Percentiles rank a stretch among this genome's conserved stretches.
Conservation (phyloP, 2,329 filamentous ascomycete species). For the Ploettnerulaceae sp. region DNA sequence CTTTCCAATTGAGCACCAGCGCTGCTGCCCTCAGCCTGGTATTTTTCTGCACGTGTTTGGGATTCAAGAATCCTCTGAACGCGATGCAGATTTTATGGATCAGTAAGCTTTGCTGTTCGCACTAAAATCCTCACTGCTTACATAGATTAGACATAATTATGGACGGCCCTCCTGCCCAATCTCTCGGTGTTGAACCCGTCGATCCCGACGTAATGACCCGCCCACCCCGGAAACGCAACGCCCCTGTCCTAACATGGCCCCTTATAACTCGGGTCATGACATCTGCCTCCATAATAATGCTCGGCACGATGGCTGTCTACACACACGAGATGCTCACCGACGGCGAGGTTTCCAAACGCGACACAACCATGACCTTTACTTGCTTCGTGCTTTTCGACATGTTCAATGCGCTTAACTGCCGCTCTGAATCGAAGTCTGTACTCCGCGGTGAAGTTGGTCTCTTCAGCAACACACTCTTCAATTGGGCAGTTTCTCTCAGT, state of each 20-base stretch:
- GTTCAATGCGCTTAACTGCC: slow-evolving; percentile 95
- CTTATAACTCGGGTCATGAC: slow-evolving; percentile 82
- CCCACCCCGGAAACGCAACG: slow-evolving; percentile 79
- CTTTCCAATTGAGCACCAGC: slow-evolving; percentile 95
- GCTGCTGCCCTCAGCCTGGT: slow-evolving; percentile 89
- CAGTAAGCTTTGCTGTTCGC: slow-evolving; percentile 56
- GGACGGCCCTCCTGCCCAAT: slow-evolving; percentile 97
- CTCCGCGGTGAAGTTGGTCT: slow-evolving; percentile 79
- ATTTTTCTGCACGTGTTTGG: slow-evolving; percentile 84
- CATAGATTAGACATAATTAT: slow-evolving; percentile 81
- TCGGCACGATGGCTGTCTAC: slow-evolving; percentile 88
- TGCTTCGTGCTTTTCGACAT: slow-evolving; percentile 99
- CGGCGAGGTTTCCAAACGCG: slow-evolving; percentile 78
- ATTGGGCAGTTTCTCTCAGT: slow-evolving; percentile 86
- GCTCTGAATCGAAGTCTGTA: slow-evolving; percentile 84
- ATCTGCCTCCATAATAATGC: slow-evolving; percentile 84
- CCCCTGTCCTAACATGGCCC: slow-evolving; percentile 81
- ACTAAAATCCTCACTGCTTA: slow-evolving; percentile 11
- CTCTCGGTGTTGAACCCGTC: slow-evolving; percentile 89
- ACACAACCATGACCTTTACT: slow-evolving; percentile 99
- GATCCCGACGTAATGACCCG: slow-evolving; percentile 91
- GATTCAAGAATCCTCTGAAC: slow-evolving; percentile 92
- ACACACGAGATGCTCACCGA: slow-evolving; percentile 84
- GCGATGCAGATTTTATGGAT: slow-evolving; percentile 99
- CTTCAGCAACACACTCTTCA: slow-evolving; percentile 89